A percentile compares a stretch with the other conserved stretches of the same genome.
phyloP scores from a whole-genome alignment of 495 filamentous ascomycete genomes.

The Aspergillus mulundensis region DNA sequence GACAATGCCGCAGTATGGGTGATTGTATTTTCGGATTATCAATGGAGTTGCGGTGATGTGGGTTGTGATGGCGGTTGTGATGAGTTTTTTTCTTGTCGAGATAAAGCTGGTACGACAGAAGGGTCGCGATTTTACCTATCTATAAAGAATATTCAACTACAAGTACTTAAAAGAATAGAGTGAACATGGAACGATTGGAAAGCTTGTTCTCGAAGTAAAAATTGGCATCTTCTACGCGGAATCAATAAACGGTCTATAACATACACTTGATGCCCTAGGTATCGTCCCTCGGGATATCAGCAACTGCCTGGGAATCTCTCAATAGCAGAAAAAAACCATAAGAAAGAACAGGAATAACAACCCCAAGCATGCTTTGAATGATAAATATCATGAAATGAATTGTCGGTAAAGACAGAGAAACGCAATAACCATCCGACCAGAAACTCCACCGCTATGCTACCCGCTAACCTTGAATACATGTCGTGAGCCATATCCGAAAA shows the following conservation, averaged over 20 bases:
- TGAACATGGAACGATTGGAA: neutral
- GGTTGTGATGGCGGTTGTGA: neutral
- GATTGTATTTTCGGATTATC: neutral
- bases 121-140: neutral
- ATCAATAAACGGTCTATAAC: constrained; percentile 10
- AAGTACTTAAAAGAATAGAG: neutral
- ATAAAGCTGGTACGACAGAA: neutral
- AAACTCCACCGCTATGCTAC: constrained; percentile 46
- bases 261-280: constrained; percentile 5
- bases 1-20: neutral
- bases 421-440: constrained; percentile 22
- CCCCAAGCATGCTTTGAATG: neutral
- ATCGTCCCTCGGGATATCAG: neutral
- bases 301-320: neutral
- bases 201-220: neutral
- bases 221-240: neutral
- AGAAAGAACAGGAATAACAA: constrained; percentile 1
- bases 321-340: neutral
- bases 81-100: constrained; percentile 3
- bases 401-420: constrained; percentile 20
- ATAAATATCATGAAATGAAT: constrained; percentile 22
- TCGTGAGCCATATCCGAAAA: constrained; percentile 63
- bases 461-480: constrained; percentile 55
- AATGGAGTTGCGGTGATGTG: neutral
- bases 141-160: neutral